Base-by-base conservation (phyloP, 2,329 filamentous ascomycete species). In the Aspergillus melleus region DNA sequence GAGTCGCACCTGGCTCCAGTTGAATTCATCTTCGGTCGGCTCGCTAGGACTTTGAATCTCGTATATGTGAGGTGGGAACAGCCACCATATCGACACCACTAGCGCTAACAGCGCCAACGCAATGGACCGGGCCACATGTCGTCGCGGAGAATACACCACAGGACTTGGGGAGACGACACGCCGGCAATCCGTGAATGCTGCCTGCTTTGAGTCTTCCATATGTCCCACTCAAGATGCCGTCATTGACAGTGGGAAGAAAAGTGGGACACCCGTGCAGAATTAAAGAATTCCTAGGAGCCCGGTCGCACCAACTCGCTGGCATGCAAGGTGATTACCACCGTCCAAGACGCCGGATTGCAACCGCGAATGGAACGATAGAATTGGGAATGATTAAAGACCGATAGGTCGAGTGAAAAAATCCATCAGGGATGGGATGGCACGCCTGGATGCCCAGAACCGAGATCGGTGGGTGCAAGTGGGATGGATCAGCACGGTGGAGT, bases 1-100 rank as follows among this genome's bases (percentile, higher is more conserved):
- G 30, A 12, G 32, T 20, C 10, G 5, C n/a, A 65, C 64, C 57
- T 63, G 49, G 30, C 20, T 47, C 65, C 65, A 66, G 20, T 52
- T 60, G 54, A 65, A 66, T 2, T 49, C 50, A 6, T 54, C 52
- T 14, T 16, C 36, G 2, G 6, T 26, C 30, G 16, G 11, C 47
- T 30, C 24, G 32, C 20, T 11, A 3, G 24, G 11, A 19, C 10
- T 20, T 30, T n/a, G 29, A 42, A 36, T 9, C 11, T 19, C 16
- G 11, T 20, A 44, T 39, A 39, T 19, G n/a, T 30, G 19, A 14
- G 30, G 44, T 4, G 60, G 54, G 16, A 59, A 20, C 20, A 60
- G 30, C 61, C 57, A 64, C 58, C 59, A 62, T 10, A 51, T 44
- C 12, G 57, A 30, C 39, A 47, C 49, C 12, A 49, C 49, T 10